Evolutionary conservation across 2,329 filamentous ascomycete species (phyloP), one percentile per base, ranked within the genome.

Genomic region (Alternaria dauci): DNA sequence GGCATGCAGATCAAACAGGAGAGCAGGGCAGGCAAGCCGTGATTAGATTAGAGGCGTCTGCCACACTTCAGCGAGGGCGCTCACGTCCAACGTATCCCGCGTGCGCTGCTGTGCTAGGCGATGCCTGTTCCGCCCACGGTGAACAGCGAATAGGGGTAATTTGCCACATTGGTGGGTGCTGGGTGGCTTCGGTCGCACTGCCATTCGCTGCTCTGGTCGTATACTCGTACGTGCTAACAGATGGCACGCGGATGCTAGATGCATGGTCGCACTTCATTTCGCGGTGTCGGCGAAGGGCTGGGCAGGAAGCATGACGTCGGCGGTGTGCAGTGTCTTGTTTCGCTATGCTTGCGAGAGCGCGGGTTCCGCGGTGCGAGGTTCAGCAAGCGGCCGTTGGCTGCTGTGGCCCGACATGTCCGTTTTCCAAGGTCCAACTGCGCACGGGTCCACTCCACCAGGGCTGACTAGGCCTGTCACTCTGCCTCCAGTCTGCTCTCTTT

Each of bases 1-100:
- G 55, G 43, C 38, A 18, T 48, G 41, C 59, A 53, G 65, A 67
- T 67, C 65, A 65, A 65, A 67, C 62, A 63, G 65, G 62, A 65
- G 59, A 47, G 41, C n/a, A 53, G 32, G 20, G 47, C 23, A 47
- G 26, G 18, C 30, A 34, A 14, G 16, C 42, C 30, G 30, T 41
- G 38, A 44, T 41, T 52, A 52, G 50, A 44, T 58, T 57, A 41
- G 43, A 51, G 47, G 43, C 50, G 48, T 43, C 18, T 47, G 9
- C 46, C 36, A 32, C 36, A 59, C 43, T 58, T 52, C 34, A 50
- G 50, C 51, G 56, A 32, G 41, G 58, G 58, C 63, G 56, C 62
- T 58, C 47, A 50, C 36, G 52, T 57, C 43, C 32, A 12, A 20
- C 58, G 41, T 43, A 34, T 51, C 55, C 47, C 30, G 8, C n/a